Percentiles rank a stretch among this genome's conserved stretches.
phyloP scores from a whole-genome alignment of 305 asterid genomes.

The Solanum aculeatissimum region DNA sequence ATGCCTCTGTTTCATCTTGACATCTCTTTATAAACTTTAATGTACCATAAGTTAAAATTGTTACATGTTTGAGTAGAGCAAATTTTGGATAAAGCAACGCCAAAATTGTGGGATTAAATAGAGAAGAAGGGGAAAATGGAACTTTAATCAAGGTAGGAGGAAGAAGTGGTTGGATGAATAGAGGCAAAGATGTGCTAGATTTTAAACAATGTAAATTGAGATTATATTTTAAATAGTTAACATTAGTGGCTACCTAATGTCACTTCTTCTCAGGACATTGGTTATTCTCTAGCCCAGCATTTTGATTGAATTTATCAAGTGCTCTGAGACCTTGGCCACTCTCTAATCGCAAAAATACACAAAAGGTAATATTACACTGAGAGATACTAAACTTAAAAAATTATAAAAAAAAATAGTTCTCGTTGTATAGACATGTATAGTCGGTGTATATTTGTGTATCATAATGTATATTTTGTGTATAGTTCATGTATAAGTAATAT shows the following conservation, averaged over 20 bases:
- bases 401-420: too few relatives aligned
- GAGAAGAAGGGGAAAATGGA: neutral
- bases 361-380: too few relatives aligned
- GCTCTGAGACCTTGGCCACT: too few relatives aligned
- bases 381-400: too few relatives aligned
- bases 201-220: neutral
- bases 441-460: too few relatives aligned
- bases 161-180: neutral
- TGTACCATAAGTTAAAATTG: neutral
- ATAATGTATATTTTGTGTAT: too few relatives aligned
- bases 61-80: neutral
- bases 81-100: neutral
- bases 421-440: too few relatives aligned
- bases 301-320: neutral
- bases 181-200: neutral
- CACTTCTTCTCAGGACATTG: neutral
- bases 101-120: neutral
- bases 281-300: neutral
- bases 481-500: too few relatives aligned
- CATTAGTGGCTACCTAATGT: neutral
- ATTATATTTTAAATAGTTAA: neutral
- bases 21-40: neutral
- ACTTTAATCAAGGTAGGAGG: neutral
- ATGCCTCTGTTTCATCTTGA: neutral
- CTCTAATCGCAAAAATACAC: too few relatives aligned